These are phyloP conservation scores for Debaryomycetaceae sp. DNA, from an alignment of 1,139 yeast genomes.

Conservation along the genomic window DNA sequence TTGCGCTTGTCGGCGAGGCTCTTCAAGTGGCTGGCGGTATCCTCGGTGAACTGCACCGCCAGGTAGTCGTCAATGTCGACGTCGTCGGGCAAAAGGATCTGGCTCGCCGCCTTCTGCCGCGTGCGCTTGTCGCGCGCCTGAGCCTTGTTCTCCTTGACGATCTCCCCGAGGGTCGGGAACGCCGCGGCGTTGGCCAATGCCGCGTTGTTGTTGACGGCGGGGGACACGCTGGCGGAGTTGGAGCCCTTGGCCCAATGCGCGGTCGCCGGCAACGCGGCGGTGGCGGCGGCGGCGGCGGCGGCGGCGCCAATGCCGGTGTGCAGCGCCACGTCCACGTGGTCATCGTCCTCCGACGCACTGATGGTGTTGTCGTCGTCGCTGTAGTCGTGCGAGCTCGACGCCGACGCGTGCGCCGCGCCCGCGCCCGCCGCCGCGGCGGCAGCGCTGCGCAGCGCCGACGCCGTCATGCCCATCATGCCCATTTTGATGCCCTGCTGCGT, in stretches of 20 bases:
- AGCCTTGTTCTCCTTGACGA: slow-evolving; percentile 39
- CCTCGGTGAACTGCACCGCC: slow-evolving; percentile 34
- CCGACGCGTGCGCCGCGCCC: slow-evolving; percentile 1
- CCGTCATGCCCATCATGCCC: slow-evolving; percentile 40
- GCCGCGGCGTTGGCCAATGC: slow-evolving; percentile 52
- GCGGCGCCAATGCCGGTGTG: slow-evolving; percentile 17
- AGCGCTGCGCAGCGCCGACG: slow-evolving; percentile 8
- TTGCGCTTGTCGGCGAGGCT: slow-evolving; percentile 28
- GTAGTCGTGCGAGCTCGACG: slow-evolving; percentile 9
- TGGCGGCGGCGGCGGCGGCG: slow-evolving; percentile 18
- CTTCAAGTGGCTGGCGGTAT: slow-evolving; percentile 30
- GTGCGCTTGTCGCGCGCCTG: slow-evolving; percentile 21
- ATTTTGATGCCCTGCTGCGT: slow-evolving; percentile 71
- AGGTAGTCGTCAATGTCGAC: slow-evolving; percentile 38
- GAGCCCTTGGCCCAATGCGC: slow-evolving; percentile 53
- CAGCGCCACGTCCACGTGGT: slow-evolving; percentile 6
- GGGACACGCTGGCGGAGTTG: slow-evolving; percentile 27
- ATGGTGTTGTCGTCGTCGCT: slow-evolving; percentile 12
- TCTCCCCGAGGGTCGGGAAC: slow-evolving; percentile 72
- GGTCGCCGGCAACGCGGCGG: slow-evolving; percentile 46
- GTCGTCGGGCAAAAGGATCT: slow-evolving; percentile 31
- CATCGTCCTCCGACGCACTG: slow-evolving; percentile 13
- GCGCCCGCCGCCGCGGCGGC: slow-evolving; percentile 6
- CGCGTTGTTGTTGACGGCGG: slow-evolving; percentile 32
- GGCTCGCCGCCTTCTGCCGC: slow-evolving; percentile 24